Evolutionary conservation across 2,329 filamentous ascomycete genomes (phyloP).

Genomic region (Fusarium continuum): DNA sequence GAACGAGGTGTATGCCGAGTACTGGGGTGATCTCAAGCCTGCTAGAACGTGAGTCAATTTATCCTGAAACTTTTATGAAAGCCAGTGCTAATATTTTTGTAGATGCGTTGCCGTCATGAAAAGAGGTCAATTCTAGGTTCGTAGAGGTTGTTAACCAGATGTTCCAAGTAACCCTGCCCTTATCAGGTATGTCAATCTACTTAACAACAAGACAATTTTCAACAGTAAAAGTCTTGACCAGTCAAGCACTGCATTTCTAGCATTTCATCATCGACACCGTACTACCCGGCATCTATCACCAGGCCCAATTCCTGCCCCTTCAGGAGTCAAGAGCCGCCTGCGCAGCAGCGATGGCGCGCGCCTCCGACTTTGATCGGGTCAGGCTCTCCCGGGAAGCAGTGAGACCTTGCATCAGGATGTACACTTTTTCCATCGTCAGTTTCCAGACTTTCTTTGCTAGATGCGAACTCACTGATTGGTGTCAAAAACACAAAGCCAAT

Average conservation of each 20-base stretch:
- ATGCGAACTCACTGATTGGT: conserved; percentile 54
- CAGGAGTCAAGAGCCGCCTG: conserved; percentile 37
- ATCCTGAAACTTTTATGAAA: rapidly evolving
- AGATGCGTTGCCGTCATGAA: neutral
- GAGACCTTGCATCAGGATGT: conserved; percentile 60
- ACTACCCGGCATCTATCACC: neutral
- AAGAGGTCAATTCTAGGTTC: conserved; percentile 32
- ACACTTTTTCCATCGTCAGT: conserved; percentile 51
- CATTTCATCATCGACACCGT: neutral
- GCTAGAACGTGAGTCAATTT: conserved; percentile 46
- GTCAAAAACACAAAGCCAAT: conserved; percentile 56
- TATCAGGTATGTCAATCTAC: conserved; percentile 2
- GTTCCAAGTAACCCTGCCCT: neutral
- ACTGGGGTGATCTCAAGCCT: conserved; percentile 64
- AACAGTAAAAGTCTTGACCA: neutral
- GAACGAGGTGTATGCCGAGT: conserved; percentile 76
- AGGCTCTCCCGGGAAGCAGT: conserved; percentile 58
- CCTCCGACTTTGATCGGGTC: conserved; percentile 41
- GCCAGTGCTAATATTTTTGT: neutral
- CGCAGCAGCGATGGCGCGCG: conserved; percentile 39
- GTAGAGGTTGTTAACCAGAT: neutral
- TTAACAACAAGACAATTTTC: neutral
- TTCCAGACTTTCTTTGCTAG: neutral
- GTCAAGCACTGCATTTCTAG: neutral
- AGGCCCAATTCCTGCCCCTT: conserved; percentile 1